Conservation (phyloP, 2,329 filamentous ascomycete species). For the Xylaria sp. region DNA sequence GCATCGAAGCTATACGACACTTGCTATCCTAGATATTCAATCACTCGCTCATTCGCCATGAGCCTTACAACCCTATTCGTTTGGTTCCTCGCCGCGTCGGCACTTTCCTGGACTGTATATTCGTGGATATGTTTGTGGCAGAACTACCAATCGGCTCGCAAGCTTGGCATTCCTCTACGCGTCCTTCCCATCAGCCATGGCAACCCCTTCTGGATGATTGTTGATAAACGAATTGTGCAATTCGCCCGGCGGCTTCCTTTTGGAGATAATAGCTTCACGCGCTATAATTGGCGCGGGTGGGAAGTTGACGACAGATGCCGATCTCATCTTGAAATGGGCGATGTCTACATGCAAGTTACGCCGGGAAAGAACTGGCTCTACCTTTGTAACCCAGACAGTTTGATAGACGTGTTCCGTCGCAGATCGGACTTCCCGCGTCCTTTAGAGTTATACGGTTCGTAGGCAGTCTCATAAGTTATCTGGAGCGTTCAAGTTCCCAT, state of each 20-base stretch:
- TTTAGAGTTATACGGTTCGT: neutral
- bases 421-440: too few relatives aligned
- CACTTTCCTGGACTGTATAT: neutral
- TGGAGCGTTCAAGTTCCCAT: too few relatives aligned
- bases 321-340: conserved; percentile 42
- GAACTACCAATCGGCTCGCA: conserved; percentile 24
- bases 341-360: conserved; percentile 38
- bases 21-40: too few relatives aligned
- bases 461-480: neutral
- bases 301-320: conserved; percentile 38
- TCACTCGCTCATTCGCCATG: too few relatives aligned
- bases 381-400: conserved; percentile 32
- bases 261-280: conserved; percentile 44
- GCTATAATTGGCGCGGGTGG: conserved; percentile 44
- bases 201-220: conserved; percentile 31
- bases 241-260: conserved; percentile 6
- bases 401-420: too few relatives aligned
- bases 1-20: too few relatives aligned
- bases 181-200: conserved; percentile 27
- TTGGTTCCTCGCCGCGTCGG: too few relatives aligned
- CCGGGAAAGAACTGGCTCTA: conserved; percentile 40
- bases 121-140: neutral
- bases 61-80: too few relatives aligned
- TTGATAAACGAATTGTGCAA: conserved; percentile 2
- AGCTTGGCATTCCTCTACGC: conserved; percentile 23